A percentile compares a stretch with the other conserved stretches of the same genome.
These are phyloP conservation scores for Lablab purpureus DNA, from an alignment of 306 rosid species.

Conservation along the genomic window DNA sequence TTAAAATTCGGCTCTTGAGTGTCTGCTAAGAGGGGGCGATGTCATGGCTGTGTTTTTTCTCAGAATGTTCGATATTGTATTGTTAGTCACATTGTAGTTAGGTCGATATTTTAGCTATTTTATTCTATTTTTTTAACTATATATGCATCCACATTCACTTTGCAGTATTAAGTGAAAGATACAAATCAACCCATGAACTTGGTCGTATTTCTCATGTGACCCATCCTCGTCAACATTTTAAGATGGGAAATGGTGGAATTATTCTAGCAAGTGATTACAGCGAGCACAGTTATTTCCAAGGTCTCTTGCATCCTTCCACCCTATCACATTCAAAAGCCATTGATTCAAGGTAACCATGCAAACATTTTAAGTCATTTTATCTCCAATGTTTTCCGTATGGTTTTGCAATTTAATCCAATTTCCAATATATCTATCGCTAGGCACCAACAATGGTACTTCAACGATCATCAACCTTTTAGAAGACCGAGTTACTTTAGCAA, in stretches of 20 bases:
- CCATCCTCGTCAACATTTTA: constrained; percentile 57
- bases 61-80: not conserved
- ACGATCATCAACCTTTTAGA: constrained; percentile 45
- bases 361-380: not conserved
- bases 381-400: not conserved
- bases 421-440: constrained; percentile 36
- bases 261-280: constrained; percentile 49
- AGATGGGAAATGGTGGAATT: constrained; percentile 68
- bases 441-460: constrained; percentile 51
- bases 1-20: not conserved
- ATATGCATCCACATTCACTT: not conserved
- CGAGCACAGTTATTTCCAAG: constrained; percentile 37
- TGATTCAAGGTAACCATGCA: constrained; percentile 50
- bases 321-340: constrained; percentile 45
- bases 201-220: constrained; percentile 37
- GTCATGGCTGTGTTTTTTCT: not conserved
- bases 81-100: not conserved
- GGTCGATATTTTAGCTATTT: not conserved
- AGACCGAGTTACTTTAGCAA: constrained; percentile 48
- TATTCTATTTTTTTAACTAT: not conserved
- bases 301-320: constrained; percentile 42
- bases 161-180: constrained; percentile 51
- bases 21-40: not conserved
- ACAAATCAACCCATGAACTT: constrained; percentile 39
- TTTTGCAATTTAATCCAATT: not conserved